These are phyloP conservation scores for Tuber aestivum DNA, from an alignment of 495 filamentous ascomycete genomes.

Conservation along the genomic window DNA sequence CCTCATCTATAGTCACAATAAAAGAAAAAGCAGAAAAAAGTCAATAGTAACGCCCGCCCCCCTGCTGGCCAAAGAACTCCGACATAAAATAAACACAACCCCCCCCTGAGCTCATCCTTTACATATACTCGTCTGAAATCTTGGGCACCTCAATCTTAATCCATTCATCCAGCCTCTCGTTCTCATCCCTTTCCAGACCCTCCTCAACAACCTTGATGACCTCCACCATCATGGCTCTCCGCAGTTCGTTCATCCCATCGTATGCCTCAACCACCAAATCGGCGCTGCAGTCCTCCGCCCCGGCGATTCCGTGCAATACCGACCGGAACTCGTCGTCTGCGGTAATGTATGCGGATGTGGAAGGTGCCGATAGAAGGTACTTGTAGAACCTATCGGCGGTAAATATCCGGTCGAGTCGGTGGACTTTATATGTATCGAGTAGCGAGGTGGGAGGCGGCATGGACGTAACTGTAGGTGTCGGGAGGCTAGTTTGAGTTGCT, in stretches of 20 bases:
- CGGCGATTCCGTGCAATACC: neutral
- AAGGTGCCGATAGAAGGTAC: neutral
- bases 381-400: neutral
- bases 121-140: neutral
- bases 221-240: neutral
- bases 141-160: neutral
- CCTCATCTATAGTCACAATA: neutral
- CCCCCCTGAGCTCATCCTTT: neutral
- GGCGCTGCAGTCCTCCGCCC: neutral
- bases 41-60: neutral
- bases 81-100: neutral
- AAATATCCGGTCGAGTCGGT: neutral
- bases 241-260: neutral
- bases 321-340: neutral
- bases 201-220: conserved; percentile 2
- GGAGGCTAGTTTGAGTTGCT: neutral
- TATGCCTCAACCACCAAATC: neutral
- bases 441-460: neutral
- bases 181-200: neutral
- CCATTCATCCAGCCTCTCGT: conserved; percentile 1
- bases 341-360: neutral
- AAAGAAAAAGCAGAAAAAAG: neutral
- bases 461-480: neutral
- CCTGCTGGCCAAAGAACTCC: neutral
- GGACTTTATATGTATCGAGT: neutral